Evolutionary conservation across 1,139 yeast genomes (phyloP), one percentile per base, ranked within the genome.

Genomic region (Candida sanyaensis): DNA sequence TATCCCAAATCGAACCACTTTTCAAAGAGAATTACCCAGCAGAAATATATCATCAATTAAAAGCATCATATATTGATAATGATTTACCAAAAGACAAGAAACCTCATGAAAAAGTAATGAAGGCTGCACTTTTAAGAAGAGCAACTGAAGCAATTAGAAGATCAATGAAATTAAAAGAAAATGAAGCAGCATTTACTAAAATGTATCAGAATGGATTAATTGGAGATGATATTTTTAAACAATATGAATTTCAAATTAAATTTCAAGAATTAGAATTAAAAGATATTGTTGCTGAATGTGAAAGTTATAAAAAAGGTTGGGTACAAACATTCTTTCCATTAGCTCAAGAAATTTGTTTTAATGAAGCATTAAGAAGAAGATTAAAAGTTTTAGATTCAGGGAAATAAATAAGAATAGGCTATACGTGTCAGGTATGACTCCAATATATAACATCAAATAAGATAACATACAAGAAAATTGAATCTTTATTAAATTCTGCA

Each of bases 301-400:
- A 89, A 61, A 56, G 68, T 13, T 72, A 80, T 56, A 88, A 88
- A 62, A 80, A 83, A 45, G 95, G 90, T 27, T 92, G 97, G 97
- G 81, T 86, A 6, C 86, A 81, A 55, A 71, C 78, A 45, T 81
- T 90, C 59, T 87, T 91, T 63, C 86, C 87, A 11, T 81, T 87
- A 17, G 88, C 93, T 32, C 93, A 87, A 60, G 98, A 93, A 62
- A 85, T 93, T 43, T 89, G 96, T 55, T 88, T 90, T 68, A 92
- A 92, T 63, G 96, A 88, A 66, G 97, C 97, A 0, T 75, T 93
- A 48, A 81, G 95, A 68, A 81, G 95, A 71, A 83, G 97, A 61
- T 73, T 90, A 49, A 36, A 36, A 5, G 21, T 13, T 3, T 11
- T 23, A 6, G 29, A 24, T 9, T 17, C 10, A 17, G 4, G 12